Evolutionary conservation across 2,329 filamentous ascomycete genomes (phyloP), one percentile per base, ranked within the genome.

Genomic region (Xylaria multiplex): DNA sequence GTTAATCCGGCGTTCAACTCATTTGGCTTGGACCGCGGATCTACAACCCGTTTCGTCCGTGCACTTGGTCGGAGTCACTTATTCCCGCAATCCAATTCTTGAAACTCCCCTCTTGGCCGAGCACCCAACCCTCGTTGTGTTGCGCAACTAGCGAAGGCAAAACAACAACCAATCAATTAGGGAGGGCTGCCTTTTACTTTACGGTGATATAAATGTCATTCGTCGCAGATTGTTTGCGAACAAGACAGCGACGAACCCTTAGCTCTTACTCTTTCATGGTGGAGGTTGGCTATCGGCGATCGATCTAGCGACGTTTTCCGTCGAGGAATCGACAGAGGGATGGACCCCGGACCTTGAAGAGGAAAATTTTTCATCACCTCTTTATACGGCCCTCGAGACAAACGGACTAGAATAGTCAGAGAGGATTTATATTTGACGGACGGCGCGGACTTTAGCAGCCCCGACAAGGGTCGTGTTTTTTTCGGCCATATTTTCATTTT

Each of bases 361-460:
- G 59, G 65, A 70, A 68, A 66, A 63, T 67, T 68, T 72, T 71
- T 64, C 64, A 67, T 65, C 63, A 64, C 50, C 62, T 71, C 70
- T 66, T 54, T 46, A 42, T 43, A 59, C 45, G n/a, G 56, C 69
- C 65, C 69, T 45, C 60, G 53, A 67, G 62, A 24, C 30, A 54
- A 68, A 62, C 27, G 27, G 30, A 55, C 57, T 13, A 30, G 70
- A 65, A 71, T 65, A 42, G 9, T 59, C 30, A 30, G 13, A 37
- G 27, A 42, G 57, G 48, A 59, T 59, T 59, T 59, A 42, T 8
- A 48, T 24, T 45, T 50, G 65, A 66, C 68, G 67, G 65, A 65
- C 62, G 32, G 54, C 42, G 65, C 58, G 62, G 65, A 65, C 50
- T 62, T 67, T 60, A 63, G 63, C 37, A 56, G 58, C 57, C 64